These are phyloP conservation scores for Tricholoma sp. DNA, from an alignment of 768 basidiomycete genomes.

Conservation along the genomic window DNA sequence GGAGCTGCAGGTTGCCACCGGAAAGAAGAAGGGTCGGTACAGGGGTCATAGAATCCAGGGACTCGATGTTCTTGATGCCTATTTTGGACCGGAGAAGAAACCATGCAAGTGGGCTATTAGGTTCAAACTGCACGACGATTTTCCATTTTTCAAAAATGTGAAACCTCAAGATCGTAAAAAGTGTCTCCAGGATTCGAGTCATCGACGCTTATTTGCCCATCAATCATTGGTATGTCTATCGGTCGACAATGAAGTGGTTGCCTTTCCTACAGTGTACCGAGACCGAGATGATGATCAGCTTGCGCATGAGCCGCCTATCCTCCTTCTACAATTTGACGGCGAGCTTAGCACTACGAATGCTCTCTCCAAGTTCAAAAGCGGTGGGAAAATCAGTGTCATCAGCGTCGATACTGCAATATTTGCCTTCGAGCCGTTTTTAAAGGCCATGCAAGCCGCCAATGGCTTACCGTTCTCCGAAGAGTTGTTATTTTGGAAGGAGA, in stretches of 20 bases:
- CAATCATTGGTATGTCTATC: conserved; percentile 51
- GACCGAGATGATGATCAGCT: conserved; percentile 48
- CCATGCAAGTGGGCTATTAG: conserved; percentile 35
- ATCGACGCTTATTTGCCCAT: conserved; percentile 43
- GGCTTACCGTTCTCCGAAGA: conserved; percentile 44
- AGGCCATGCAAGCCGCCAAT: conserved; percentile 42
- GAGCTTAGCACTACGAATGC: conserved; percentile 31
- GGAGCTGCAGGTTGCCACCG: conserved; percentile 39
- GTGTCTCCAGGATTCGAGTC: conserved; percentile 22
- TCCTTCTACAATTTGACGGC: conserved; percentile 51
- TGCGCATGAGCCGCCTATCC: conserved; percentile 38
- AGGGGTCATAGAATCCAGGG: conserved; percentile 32
- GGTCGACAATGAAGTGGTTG: conserved; percentile 41
- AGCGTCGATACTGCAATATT: conserved; percentile 61
- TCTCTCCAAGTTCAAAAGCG: conserved; percentile 31
- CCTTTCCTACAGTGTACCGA: conserved; percentile 40
- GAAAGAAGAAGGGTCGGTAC: conserved; percentile 31
- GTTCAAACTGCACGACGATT: conserved; percentile 30
- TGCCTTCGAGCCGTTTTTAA: conserved; percentile 59
- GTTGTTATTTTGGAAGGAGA: conserved; percentile 48
- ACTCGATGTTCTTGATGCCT: conserved; percentile 30
- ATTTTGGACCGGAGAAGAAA: conserved; percentile 19
- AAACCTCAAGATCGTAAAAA: conserved; percentile 30
- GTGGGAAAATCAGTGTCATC: conserved; percentile 30
- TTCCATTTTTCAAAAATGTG: conserved; percentile 31